Evolutionary conservation across 768 basidiomycete species (phyloP).

Genomic region (Cystofilobasidium capitatum): DNA sequence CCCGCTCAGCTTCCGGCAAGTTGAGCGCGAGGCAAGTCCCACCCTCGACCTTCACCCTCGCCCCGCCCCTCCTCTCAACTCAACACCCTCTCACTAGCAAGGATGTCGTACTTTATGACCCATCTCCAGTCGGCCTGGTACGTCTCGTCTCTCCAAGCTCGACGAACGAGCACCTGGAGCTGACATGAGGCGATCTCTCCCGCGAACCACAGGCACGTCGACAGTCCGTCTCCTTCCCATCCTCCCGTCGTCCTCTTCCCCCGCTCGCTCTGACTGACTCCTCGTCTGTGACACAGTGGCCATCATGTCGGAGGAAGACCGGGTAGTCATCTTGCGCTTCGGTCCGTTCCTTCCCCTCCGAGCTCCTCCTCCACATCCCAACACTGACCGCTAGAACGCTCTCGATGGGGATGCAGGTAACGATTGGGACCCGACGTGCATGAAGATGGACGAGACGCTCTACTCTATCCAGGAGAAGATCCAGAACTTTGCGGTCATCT

Average conservation of each 20-base stretch:
- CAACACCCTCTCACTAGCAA: no score
- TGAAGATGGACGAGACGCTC: slow-evolving; percentile 98
- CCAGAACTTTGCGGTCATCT: slow-evolving; percentile 97
- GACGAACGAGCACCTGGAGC: not conserved
- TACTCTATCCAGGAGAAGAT: slow-evolving; percentile 88
- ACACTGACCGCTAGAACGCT: not conserved
- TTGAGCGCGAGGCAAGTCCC: no score
- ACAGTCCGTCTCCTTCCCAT: slow-evolving; percentile 43
- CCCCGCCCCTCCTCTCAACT: no score
- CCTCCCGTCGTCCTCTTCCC: not conserved
- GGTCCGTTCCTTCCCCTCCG: slow-evolving; percentile 41
- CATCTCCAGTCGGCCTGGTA: slow-evolving; percentile 60
- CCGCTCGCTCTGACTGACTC: not conserved
- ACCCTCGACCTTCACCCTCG: no score
- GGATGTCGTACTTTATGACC: slow-evolving; percentile 80
- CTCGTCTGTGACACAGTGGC: slow-evolving; percentile 45
- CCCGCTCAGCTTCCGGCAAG: no score
- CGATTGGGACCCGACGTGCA: slow-evolving; percentile 68
- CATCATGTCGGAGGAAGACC: slow-evolving; percentile 94
- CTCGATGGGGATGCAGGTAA: not conserved
- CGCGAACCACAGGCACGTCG: slow-evolving; percentile 71
- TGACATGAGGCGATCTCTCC: slow-evolving; percentile 36
- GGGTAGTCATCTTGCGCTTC: slow-evolving; percentile 87
- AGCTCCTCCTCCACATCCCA: not conserved
- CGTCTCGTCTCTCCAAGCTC: not conserved